Conservation (phyloP, 2,329 filamentous ascomycete species). For the Aspergillus sp. region DNA sequence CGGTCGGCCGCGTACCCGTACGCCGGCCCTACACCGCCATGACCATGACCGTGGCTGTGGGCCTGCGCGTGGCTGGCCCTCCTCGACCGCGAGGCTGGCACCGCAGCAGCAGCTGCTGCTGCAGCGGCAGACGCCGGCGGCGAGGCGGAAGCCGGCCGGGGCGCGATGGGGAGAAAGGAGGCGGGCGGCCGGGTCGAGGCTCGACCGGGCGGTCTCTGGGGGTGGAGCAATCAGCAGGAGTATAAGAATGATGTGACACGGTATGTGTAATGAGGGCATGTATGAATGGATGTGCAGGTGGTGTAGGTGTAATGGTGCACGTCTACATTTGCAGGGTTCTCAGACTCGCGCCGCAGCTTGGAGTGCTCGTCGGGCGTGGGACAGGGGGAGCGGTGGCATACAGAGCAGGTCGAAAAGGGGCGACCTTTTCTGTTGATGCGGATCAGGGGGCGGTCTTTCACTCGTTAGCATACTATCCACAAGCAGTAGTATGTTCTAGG, state of each 20-base stretch:
- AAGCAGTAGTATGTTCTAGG: too few relatives aligned
- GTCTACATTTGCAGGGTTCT: conserved; percentile 19
- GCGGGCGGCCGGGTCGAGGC: conserved; percentile 11
- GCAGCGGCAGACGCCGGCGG: conserved; percentile 7
- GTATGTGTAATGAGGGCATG: too few relatives aligned
- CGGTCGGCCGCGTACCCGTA: too few relatives aligned
- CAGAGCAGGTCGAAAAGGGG: conserved; percentile 90
- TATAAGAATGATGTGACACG: too few relatives aligned
- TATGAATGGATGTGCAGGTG: neutral
- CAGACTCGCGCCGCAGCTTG: conserved; percentile 50
- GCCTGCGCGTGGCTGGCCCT: neutral
- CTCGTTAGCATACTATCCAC: neutral
- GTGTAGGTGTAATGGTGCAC: conserved; percentile 2
- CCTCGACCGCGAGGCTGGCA: neutral
- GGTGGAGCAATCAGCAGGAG: conserved; percentile 5
- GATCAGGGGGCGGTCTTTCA: conserved; percentile 77
- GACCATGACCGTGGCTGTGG: too few relatives aligned
- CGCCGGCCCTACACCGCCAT: too few relatives aligned
- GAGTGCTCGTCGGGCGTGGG: conserved; percentile 88
- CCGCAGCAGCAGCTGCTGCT: neutral
- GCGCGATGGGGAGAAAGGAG: conserved; percentile 19
- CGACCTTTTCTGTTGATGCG: conserved; percentile 97
- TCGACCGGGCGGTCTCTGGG: conserved; percentile 16
- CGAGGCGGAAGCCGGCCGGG: conserved; percentile 13
- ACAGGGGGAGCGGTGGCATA: conserved; percentile 81